A percentile compares a stretch with the other conserved stretches of the same genome.
Conservation (phyloP, 345 rosid species). For the Heritiera fomes region DNA sequence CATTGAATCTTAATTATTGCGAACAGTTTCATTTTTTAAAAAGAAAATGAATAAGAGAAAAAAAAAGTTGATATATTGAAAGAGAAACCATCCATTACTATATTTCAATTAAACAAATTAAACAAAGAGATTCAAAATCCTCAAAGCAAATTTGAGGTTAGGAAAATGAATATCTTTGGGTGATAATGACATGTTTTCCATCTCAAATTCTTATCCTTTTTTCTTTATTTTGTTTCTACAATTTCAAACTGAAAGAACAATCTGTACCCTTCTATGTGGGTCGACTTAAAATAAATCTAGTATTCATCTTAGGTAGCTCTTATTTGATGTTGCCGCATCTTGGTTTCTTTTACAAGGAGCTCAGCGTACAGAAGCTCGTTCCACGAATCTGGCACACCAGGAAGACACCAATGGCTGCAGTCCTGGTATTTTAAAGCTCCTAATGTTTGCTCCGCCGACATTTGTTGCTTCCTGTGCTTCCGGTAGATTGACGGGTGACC, state of each 20-base stretch:
- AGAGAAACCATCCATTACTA: background rate
- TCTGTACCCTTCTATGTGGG: constrained; percentile 23
- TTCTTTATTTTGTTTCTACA: constrained; percentile 22
- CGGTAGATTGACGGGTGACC: constrained; percentile 91
- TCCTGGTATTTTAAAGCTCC: constrained; percentile 70
- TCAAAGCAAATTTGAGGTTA: background rate
- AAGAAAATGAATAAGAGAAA: too few species aligned
- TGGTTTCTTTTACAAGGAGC: constrained; percentile 54
- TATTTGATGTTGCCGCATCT: constrained; percentile 42
- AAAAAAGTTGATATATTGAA: background rate
- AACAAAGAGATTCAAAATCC: constrained; percentile 22
- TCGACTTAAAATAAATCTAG: background rate
- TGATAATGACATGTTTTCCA: background rate
- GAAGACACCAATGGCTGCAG: constrained; percentile 99
- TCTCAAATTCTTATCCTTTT: constrained; percentile 7
- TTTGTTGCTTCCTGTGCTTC: constrained; percentile 45
- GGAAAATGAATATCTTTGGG: background rate
- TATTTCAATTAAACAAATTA: background rate
- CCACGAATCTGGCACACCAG: constrained; percentile 95
- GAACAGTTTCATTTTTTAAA: too few species aligned
- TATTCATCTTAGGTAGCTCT: constrained; percentile 32
- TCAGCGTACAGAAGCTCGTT: constrained; percentile 83
- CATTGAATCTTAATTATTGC: too few species aligned
- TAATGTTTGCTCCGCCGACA: constrained; percentile 47
- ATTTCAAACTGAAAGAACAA: constrained; percentile 13